phyloP scores from a whole-genome alignment of 352 stramenopile genomes.

The Aphanomyces astaci region DNA sequence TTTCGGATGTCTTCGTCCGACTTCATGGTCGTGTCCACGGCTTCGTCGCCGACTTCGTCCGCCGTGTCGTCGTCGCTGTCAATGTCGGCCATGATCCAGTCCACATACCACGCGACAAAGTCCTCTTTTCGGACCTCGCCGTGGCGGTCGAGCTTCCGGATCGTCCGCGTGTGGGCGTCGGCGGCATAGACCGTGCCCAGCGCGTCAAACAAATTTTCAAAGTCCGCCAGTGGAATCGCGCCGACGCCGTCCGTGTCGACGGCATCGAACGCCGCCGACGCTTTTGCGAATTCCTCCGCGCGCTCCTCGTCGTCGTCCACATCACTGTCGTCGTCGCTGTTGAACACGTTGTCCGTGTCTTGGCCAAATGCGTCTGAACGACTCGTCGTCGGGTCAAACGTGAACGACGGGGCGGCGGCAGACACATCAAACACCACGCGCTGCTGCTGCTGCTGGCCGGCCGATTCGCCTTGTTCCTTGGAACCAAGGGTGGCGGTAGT shows the following conservation, averaged over 20 bases:
- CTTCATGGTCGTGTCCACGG: conserved; percentile 34
- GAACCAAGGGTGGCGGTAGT: background rate
- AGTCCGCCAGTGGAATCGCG: conserved; percentile 35
- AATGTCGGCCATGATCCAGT: conserved; percentile 46
- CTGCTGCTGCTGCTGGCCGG: background rate
- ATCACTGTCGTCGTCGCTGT: conserved; percentile 27
- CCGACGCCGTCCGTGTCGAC: conserved; percentile 30
- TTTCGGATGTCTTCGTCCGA: conserved; percentile 44
- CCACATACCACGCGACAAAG: conserved; percentile 55
- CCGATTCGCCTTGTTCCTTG: background rate
- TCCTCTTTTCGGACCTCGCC: conserved; percentile 45
- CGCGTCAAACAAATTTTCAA: conserved; percentile 48
- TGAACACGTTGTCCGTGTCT: conserved; percentile 27
- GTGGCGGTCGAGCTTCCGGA: conserved; percentile 36
- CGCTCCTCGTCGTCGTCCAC: conserved; percentile 54
- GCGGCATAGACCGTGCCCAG: conserved; percentile 50
- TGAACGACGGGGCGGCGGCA: background rate
- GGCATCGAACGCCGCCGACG: conserved; percentile 34
- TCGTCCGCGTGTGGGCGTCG: conserved; percentile 37
- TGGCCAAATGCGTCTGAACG: no score
- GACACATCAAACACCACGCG: conserved; percentile 1
- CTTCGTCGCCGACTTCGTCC: conserved; percentile 32
- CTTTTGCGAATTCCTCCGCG: conserved; percentile 50
- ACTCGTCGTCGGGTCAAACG: background rate
- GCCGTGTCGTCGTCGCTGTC: conserved; percentile 42